phyloP scores from a whole-genome alignment of 106 monocot species.

The Narthecium ossifragum region DNA sequence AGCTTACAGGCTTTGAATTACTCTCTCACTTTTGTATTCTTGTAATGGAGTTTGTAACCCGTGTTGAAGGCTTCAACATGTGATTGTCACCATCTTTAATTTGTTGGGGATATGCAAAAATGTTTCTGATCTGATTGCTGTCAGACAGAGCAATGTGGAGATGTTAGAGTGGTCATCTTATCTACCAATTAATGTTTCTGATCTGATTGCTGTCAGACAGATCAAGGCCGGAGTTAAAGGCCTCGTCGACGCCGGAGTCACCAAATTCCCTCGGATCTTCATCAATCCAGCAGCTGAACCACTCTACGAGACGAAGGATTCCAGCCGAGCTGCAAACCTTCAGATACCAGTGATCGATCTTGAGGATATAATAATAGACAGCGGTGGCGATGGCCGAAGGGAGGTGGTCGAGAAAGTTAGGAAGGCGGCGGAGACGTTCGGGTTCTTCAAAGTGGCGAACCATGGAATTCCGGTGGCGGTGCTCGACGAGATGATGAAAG shows the following conservation, averaged over 20 bases:
- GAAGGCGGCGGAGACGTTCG: not conserved
- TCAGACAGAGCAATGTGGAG: too few species aligned
- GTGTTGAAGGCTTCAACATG: too few species aligned
- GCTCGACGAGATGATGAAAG: not conserved
- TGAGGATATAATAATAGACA: not conserved
- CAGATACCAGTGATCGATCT: not conserved
- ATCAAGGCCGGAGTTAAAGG: constrained; percentile 37
- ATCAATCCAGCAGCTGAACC: not conserved
- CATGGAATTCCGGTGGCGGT: not conserved
- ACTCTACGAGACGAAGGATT: too few species aligned
- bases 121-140: too few species aligned
- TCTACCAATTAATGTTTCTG: too few species aligned
- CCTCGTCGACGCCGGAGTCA: constrained; percentile 27
- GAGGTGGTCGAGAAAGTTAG: not conserved
- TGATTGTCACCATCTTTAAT: too few species aligned
- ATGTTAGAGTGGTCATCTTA: too few species aligned
- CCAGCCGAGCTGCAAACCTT: not conserved
- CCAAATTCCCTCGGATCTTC: constrained; percentile 20
- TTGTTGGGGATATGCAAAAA: too few species aligned
- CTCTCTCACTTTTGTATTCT: too few species aligned
- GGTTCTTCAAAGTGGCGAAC: not conserved
- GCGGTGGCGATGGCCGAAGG: too few species aligned
- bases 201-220: too few species aligned
- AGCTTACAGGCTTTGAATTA: constrained; percentile 9
- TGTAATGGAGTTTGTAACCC: too few species aligned